Evolutionary conservation across 345 rosid genomes (phyloP), one percentile per base, ranked within the genome.

Genomic region (Euphorbia pulcherrima): DNA sequence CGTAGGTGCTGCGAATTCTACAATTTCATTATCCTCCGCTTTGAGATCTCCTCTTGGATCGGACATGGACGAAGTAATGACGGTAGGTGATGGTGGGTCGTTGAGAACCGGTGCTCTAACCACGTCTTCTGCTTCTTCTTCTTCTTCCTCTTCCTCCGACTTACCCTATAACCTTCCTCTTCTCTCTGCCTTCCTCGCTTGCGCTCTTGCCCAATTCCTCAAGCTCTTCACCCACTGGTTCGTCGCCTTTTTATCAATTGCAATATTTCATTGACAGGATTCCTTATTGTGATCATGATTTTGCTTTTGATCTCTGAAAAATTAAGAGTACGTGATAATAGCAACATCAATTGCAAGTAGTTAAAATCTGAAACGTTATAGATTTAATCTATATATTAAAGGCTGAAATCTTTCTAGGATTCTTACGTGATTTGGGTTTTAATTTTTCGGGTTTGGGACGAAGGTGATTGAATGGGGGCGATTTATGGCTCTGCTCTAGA

Each of bases 201-300:
- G 67, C 55, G 67, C 67, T 27, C 67, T 64, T 64, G 67, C 67
- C 0, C 67, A 64, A 23, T 64, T 64, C 48, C 55, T 64, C n/a
- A 64, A 64, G 56, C 21, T 64, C 40, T 64, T 64, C 26, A 64
- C 67, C 24, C 50, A 64, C 26, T 64, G 67, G 67, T 64, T 46
- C 67, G 55, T 64, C 8, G 24, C 23, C 6, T 20, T 29, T 27
- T 11, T 6, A 21, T 40, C 50, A 61, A 61, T 61, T 39, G 23
- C 6, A 28, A 16, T 33, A 17, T 17, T 59, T 20, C 29, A 6
- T 60, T 18, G 4, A 3, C 10, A 8, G 9, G 13, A 8, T 33
- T 20, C 46, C 0, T n/a, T 60, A 29, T 59, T 59, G 13, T 30
- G 12, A 30, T 33, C n/a, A 29, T 1, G 18, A 29, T 29, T 56